Base-by-base conservation (phyloP, 78 protist genomes). In the Dictyostelium intermedium region DNA sequence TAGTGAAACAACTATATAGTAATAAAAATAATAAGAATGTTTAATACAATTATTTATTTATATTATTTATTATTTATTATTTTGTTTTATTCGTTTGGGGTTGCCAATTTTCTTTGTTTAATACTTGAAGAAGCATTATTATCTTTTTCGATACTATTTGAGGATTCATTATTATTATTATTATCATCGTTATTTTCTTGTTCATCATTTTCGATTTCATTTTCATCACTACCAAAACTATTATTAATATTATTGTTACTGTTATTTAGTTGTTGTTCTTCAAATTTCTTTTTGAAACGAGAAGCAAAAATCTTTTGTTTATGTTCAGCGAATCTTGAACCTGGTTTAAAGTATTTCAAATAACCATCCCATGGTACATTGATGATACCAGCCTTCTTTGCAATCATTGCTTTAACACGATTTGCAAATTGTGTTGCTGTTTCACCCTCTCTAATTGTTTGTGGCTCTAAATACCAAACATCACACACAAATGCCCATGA, bases 311-410 rank as follows among this genome's bases (percentile, higher is more conserved):
- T 87, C 69, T 91, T 74, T 82, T 95, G 97, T 92, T 83, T 82
- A 41, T 93, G 89, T 60, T 93, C 87, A 25, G 87, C 79, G 3
- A 97, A 87, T 83, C 95, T 83, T 34, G 83, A 81, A 25, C 93
- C 61, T 23, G 97, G 97, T 69, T 74, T 37, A 60, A 93, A 93
- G 84, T 96, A 97, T 93, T 97, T 97, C 43, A 96, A 74, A 66
- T 97, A 97, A 14, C 98, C 98, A 92, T 97, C 98, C 97, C 97
- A 96, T 43, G 95, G 96, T 30, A 91, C 96, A n/a, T 83, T 73
- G 10, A 45, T 97, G 47, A 98, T 87, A 13, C 97, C 97, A 1
- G 98, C 98, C n/a, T 74, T 72, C 70, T 73, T 82, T 20, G 97
- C 95, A 30, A 98, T 98, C 94, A 97, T 72, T 35, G 92, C 95